Conservation (phyloP, 257 asterid genomes). For the Ehretia macrophylla region DNA sequence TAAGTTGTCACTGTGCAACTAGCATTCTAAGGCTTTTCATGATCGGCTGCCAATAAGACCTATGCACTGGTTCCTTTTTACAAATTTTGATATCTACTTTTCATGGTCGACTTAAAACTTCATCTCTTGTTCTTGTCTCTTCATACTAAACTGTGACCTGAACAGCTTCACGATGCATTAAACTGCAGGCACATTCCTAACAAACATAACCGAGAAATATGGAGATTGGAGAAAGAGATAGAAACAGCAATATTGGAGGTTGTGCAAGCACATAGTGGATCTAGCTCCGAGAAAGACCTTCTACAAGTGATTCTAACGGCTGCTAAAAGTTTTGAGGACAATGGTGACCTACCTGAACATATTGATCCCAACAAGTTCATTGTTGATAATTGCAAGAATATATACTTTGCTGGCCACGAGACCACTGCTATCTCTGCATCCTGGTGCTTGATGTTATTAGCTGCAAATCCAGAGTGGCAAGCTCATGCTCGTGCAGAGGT, state of each 20-base stretch:
- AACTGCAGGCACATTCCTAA: slow-evolving; percentile 60
- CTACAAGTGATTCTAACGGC: slow-evolving; percentile 51
- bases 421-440: slow-evolving; percentile 59
- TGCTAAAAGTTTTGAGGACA: slow-evolving; percentile 41
- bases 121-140: too few species aligned
- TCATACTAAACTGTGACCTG: background rate
- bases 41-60: too few species aligned
- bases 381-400: slow-evolving; percentile 66
- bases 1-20: background rate
- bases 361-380: slow-evolving; percentile 42
- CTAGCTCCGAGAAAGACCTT: slow-evolving; percentile 42
- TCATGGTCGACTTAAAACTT: too few species aligned
- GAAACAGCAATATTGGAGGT: slow-evolving; percentile 44
- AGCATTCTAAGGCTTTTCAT: too few species aligned
- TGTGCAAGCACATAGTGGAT: slow-evolving; percentile 31
- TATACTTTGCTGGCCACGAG: slow-evolving; percentile 73
- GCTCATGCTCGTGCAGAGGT: slow-evolving; percentile 64
- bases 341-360: slow-evolving; percentile 29
- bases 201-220: slow-evolving; percentile 44
- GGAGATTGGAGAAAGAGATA: slow-evolving; percentile 59
- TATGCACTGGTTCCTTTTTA: too few species aligned
- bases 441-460: slow-evolving; percentile 79
- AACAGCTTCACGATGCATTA: slow-evolving; percentile 12
- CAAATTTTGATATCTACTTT: too few species aligned
- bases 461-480: slow-evolving; percentile 76